Percentiles rank a stretch among this genome's conserved stretches.
Evolutionary conservation across 495 filamentous ascomycete species (phyloP).

Genomic region (Trichoderma asperelloides): DNA sequence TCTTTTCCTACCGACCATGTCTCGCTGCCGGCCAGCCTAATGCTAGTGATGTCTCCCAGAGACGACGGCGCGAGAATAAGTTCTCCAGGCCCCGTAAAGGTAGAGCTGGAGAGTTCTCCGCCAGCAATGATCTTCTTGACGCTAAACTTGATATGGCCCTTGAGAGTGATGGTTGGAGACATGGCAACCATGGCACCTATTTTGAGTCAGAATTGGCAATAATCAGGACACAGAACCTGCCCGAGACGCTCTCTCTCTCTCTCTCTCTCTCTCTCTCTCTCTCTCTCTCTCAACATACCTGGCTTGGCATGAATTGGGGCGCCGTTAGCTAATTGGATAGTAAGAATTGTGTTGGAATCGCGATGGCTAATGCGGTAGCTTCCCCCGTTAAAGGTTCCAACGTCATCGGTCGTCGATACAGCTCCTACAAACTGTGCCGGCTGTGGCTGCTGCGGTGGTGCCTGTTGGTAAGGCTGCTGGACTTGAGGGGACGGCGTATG

Average conservation of each 20-base stretch:
- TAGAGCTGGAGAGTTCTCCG: slow-evolving; percentile 70
- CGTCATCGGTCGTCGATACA: slow-evolving; percentile 57
- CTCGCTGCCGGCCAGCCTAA: slow-evolving; percentile 59
- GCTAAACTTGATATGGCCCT: slow-evolving; percentile 69
- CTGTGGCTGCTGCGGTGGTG: slow-evolving; percentile 12
- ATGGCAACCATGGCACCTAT: slow-evolving; percentile 79
- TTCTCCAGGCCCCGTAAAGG: slow-evolving; percentile 86
- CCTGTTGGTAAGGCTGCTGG: slow-evolving; percentile 21
- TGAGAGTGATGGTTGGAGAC: slow-evolving; percentile 76
- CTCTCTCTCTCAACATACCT: slow-evolving; percentile 39
- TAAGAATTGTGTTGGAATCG: slow-evolving; percentile 82
- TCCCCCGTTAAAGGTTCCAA: slow-evolving; percentile 93
- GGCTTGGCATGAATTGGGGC: slow-evolving; percentile 77
- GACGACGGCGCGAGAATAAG: slow-evolving; percentile 70
- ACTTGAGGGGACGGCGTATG: slow-evolving; percentile 28
- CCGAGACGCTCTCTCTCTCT: neutral
- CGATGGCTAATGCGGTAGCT: slow-evolving; percentile 89
- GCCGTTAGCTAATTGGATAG: slow-evolving; percentile 80
- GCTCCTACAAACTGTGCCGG: slow-evolving; percentile 51
- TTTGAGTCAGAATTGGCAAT: slow-evolving; percentile 25
- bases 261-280: no score
- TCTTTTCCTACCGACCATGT: slow-evolving; percentile 78
- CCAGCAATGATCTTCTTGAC: slow-evolving; percentile 79
- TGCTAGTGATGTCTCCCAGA: slow-evolving; percentile 78
- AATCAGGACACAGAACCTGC: neutral